Conservation (phyloP, 2,329 filamentous ascomycete species). For the Bretziella fagacearum region DNA sequence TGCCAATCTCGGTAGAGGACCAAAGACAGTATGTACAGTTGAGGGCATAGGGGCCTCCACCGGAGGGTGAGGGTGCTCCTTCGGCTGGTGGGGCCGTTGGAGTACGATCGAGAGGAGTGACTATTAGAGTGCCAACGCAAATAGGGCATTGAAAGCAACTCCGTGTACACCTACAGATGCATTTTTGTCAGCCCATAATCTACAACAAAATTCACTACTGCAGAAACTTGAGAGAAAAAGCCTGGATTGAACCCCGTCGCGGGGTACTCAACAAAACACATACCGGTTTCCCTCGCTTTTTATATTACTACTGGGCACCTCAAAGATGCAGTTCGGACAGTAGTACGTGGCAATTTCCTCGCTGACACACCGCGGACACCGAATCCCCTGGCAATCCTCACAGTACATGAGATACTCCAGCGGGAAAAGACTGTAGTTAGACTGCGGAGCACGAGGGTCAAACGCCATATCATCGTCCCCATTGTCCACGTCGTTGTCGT, state of each 20-base stretch:
- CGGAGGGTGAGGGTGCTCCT: constrained; percentile 24
- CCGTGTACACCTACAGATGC: constrained; percentile 53
- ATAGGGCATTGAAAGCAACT: constrained; percentile 93
- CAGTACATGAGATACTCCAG: constrained; percentile 91
- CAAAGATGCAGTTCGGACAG: constrained; percentile 88
- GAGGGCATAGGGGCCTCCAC: constrained; percentile 51
- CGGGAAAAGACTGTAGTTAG: constrained; percentile 84
- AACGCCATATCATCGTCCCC: constrained; percentile 67
- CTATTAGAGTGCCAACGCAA: constrained; percentile 56
- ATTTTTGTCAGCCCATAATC: not conserved
- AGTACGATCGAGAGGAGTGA: constrained; percentile 49
- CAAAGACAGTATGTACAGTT: constrained; percentile 85
- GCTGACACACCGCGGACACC: constrained; percentile 76
- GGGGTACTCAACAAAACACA: constrained; percentile 17
- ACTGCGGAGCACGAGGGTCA: constrained; percentile 66
- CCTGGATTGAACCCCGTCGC: not conserved
- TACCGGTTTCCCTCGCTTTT: constrained; percentile 88
- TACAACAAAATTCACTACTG: not conserved
- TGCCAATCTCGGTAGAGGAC: constrained; percentile 75
- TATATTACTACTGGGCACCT: constrained; percentile 83
- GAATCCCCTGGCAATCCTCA: constrained; percentile 91
- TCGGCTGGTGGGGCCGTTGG: constrained; percentile 25
- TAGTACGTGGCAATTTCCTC: constrained; percentile 94
- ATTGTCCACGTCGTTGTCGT: constrained; percentile 23
- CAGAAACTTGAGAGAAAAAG: too few relatives aligned